Base-by-base conservation (phyloP, 2,329 filamentous ascomycete species). In the Nothophoma quercina region DNA sequence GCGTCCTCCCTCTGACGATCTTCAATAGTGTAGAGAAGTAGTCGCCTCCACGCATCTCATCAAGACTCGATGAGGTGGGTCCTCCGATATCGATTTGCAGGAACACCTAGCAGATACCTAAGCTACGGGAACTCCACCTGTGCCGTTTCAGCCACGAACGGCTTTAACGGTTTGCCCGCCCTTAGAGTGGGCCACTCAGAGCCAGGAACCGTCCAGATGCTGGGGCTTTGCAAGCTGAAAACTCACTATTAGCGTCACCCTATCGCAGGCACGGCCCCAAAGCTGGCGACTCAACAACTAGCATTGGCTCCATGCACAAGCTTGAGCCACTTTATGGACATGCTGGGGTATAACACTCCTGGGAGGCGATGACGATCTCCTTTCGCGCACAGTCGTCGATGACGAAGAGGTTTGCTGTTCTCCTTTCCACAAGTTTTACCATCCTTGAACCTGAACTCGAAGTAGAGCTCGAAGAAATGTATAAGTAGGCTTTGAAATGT, bases 241-340 rank as follows among this genome's bases (percentile, higher is more conserved):
- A 62, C 56, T 64, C 25, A 51, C 13, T 65, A 71, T 70, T 68
- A 61, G 66, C 68, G 64, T 68, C 61, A 69, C 48, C 35, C 28
- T 32, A 35, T 30, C 21, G 46, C 42, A 43, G 51, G 58, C 44
- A 40, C 43, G 41, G 47, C 43, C 43, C 40, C 39, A 39, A n/a
- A 29, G 16, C 5, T 15, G 21, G 28, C 18, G 10, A 22, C 6
- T 12, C 26, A n/a, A 21, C 32, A 48, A 12, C 19, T 29, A 18
- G 23, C 28, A 44, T 48, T 53, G 38, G 43, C 44, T 34, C 18
- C 26, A 9, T 12, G 12, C n/a, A 33, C 26, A 16, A 38, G 41
- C 28, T 45, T 15, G 41, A 35, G 48, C 41, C 40, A 38, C 26
- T n/a, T 26, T 45, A 55, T 45, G 25, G 30, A 13, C 29, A 55